Base-by-base conservation (phyloP, 305 asterid species). In the Fraxinus dipetala region DNA sequence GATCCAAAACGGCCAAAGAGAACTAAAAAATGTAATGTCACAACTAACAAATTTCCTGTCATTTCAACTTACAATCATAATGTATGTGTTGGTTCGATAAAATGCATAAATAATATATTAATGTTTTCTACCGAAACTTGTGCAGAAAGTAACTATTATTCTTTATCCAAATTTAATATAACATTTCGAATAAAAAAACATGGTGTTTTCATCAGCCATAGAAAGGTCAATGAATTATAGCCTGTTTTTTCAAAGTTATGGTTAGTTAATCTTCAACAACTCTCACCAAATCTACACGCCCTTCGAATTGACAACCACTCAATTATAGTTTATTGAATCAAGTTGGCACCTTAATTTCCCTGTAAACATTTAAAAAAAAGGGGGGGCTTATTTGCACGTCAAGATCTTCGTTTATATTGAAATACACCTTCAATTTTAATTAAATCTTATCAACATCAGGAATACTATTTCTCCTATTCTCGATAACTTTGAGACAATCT, bases 251-350 rank as follows among this genome's bases (percentile, higher is more conserved):
- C 43, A 38, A 65, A 36, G n/a, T 65, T 14, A 6, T 7, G 10
- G 20, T 45, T 34, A 5, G n/a, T 20, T 65, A 7, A 24, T 8
- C 28, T 14, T 38, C 76, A 78, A 65, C 82, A 59, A 79, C 82
- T 79, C 76, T 38, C 45, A 65, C 82, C 82, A 3, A 79, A 38
- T 16, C 30, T 38, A 14, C 76, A 65, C 26, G 65, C 24, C 76
- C 13, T 36, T 78, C 70, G 36, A 51, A 4, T 51, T 22, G 13
- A 34, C 26, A 78, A 63, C 38, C 14, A 78, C 36, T 78, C 75
- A 61, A 78, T 61, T 20, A 1, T n/a, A n/a, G 6, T 16, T n/a
- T 26, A 18, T 56, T 56, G 26, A 2, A 5, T 56, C 26, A 18
- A 18, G 9, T 1, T 51, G 24, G 22, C 18, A 48, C 61, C 22